Conservation (phyloP, 2,329 filamentous ascomycete species). For the Hypoxylon sp. region DNA sequence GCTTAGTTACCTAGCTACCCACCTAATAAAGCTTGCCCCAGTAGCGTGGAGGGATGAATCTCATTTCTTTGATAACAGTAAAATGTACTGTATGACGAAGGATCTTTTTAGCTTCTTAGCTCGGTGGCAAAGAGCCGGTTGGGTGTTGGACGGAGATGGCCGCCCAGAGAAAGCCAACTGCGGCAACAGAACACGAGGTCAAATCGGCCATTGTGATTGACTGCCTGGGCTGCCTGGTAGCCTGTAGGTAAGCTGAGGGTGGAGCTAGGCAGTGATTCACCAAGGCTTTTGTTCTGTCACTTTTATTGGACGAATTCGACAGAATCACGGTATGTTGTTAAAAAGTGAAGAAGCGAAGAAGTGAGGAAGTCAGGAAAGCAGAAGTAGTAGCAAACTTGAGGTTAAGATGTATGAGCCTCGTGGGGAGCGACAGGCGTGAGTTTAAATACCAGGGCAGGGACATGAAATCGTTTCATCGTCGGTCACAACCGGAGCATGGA, state of each 20-base stretch:
- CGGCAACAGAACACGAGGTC: conserved; percentile 36
- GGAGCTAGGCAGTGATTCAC: conserved; percentile 21
- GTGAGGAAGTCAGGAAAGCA: background rate
- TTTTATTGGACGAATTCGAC: conserved; percentile 14
- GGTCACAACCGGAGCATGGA: conserved; percentile 9
- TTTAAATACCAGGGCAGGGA: conserved; percentile 24
- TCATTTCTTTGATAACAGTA: conserved; percentile 13
- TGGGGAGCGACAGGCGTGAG: background rate
- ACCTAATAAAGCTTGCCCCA: conserved; percentile 20
- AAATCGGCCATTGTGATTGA: conserved; percentile 36
- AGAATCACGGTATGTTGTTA: conserved; percentile 5
- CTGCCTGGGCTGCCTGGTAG: background rate
- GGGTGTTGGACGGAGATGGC: conserved; percentile 1
- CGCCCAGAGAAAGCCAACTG: conserved; percentile 22
- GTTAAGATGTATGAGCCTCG: conserved; percentile 4
- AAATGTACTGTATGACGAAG: conserved; percentile 19
- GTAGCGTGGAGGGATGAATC: background rate
- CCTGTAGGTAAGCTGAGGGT: conserved; percentile 18
- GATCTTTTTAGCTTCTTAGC: conserved; percentile 1
- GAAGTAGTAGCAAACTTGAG: conserved; percentile 6
- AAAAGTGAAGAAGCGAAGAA: background rate
- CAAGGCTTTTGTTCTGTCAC: conserved; percentile 8
- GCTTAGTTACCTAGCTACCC: conserved; percentile 11
- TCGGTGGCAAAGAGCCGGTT: conserved; percentile 27
- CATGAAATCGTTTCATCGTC: conserved; percentile 20